Percentiles rank a stretch among this genome's conserved stretches.
phyloP scores from a whole-genome alignment of 768 basidiomycete species.

The Termitomyces heimii region DNA sequence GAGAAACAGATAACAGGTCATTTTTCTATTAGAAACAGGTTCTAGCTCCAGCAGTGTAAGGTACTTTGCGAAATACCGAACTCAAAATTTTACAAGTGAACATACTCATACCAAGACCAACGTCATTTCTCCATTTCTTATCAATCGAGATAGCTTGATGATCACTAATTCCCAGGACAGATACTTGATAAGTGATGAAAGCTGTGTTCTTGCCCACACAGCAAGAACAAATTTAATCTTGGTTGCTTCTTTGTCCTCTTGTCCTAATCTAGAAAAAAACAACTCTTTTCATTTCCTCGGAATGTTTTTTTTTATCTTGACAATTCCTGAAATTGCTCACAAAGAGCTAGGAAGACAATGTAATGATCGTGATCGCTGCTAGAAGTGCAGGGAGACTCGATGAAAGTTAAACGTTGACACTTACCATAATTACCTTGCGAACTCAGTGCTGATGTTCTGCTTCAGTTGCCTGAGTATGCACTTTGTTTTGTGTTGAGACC shows the following conservation, averaged over 20 bases:
- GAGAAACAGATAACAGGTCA: too few species aligned
- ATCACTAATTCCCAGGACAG: constrained; percentile 9
- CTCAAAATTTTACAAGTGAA: not conserved
- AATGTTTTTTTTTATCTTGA: too few species aligned
- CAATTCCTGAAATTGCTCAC: too few species aligned
- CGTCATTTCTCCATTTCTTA: not conserved
- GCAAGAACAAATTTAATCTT: constrained; percentile 4
- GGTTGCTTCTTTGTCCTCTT: not conserved
- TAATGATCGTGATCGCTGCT: not conserved
- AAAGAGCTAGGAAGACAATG: not conserved
- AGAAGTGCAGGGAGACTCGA: not conserved
- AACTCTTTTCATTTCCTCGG: constrained; percentile 29
- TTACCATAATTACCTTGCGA: not conserved
- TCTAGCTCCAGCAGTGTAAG: too few species aligned
- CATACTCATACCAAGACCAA: not conserved
- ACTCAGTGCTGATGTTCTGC: not conserved
- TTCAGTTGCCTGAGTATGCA: too few species aligned
- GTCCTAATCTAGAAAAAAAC: not conserved
- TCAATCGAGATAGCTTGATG: constrained; percentile 5
- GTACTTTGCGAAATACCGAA: too few species aligned
- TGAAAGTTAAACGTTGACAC: not conserved
- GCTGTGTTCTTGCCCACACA: constrained; percentile 4
- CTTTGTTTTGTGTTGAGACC: too few species aligned
- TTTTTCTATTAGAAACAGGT: too few species aligned
- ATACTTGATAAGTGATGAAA: constrained; percentile 3